Percentiles rank a stretch among this genome's conserved stretches.
Conservation (phyloP, 2,329 filamentous ascomycete species). For the Nemania bipapillata region DNA sequence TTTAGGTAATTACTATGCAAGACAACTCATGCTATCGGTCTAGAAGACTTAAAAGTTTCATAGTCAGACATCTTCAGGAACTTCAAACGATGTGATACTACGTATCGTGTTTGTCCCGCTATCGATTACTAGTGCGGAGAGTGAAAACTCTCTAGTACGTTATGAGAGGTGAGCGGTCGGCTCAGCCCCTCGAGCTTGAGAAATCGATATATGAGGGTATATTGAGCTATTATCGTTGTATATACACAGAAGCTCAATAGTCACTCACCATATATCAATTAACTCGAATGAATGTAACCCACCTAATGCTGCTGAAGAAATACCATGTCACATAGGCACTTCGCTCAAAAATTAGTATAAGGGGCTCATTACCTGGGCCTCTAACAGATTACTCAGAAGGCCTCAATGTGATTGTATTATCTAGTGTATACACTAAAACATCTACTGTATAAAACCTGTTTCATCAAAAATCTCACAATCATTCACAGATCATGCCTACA, state of each 20-base stretch:
- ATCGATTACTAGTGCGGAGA: neutral
- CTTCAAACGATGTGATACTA: neutral
- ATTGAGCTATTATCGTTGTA: neutral
- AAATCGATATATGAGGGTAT: neutral
- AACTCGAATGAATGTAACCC: too few species aligned
- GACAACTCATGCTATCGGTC: neutral
- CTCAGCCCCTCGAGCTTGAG: neutral
- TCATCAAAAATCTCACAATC: neutral
- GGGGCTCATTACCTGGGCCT: neutral
- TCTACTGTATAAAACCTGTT: neutral
- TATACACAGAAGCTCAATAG: neutral
- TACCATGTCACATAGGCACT: neutral
- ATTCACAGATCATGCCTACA: too few species aligned
- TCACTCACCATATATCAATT: neutral
- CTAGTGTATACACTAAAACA: neutral
- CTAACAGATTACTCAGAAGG: neutral
- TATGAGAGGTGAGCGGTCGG: neutral
- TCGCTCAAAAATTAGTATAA: neutral
- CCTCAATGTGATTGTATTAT: neutral
- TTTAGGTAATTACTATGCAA: neutral
- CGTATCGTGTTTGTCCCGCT: neutral
- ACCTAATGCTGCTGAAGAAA: too few species aligned
- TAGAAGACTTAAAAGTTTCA: neutral
- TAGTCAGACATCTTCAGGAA: neutral
- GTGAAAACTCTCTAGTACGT: neutral